Conservation (phyloP, 768 basidiomycete species). For the Rhodotorula graminis region DNA sequence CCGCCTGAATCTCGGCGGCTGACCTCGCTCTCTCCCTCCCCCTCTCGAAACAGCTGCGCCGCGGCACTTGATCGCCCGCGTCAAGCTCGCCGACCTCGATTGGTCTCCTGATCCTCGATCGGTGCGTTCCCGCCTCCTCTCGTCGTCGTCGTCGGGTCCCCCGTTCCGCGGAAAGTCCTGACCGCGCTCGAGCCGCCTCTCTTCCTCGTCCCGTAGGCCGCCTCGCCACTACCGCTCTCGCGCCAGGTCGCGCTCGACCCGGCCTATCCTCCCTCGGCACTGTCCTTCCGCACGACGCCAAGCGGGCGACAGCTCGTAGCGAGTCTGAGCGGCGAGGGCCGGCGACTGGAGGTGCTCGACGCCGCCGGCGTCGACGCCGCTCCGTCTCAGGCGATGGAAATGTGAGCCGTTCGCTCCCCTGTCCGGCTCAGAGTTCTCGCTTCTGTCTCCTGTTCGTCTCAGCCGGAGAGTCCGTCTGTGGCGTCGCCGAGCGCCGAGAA, state of each 20-base stretch:
- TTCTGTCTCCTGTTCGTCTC: no score
- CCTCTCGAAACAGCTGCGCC: no score
- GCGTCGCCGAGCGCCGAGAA: no score
- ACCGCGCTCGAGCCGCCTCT: no score
- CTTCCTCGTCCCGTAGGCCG: not conserved
- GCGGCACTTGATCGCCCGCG: no score
- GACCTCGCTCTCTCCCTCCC: not conserved
- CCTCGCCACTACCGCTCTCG: not conserved
- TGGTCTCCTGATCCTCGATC: no score
- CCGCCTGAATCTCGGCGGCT: not conserved
- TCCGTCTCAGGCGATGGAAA: not conserved
- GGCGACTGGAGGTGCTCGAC: not conserved
- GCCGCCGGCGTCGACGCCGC: not conserved
- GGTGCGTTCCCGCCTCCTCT: no score
- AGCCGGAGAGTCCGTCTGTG: no score
- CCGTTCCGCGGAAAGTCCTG: not conserved
- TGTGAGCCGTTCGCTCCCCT: not conserved
- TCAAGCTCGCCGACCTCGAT: no score
- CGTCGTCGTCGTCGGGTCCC: not conserved
- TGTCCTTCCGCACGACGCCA: not conserved
- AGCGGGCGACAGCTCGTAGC: not conserved
- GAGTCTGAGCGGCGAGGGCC: not conserved
- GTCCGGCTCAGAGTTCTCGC: not conserved
- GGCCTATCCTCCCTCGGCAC: constrained; percentile 7
- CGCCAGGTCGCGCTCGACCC: constrained; percentile 7